Evolutionary conservation across 352 stramenopile species (phyloP).

Genomic region (Phytopythium boreale): DNA sequence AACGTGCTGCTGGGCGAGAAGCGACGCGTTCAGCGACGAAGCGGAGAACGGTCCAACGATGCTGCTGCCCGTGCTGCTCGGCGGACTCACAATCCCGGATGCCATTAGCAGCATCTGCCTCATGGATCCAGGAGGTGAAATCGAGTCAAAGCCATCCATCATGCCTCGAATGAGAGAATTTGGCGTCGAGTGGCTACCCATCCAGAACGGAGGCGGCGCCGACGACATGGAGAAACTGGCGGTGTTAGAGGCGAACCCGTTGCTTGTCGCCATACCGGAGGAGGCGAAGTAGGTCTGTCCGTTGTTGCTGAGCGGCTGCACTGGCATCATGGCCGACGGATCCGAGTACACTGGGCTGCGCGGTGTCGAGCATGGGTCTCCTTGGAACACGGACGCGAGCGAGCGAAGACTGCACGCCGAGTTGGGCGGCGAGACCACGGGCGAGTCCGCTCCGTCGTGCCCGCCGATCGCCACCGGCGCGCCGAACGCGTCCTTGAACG

Average conservation of each 20-base stretch:
- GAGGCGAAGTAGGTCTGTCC: slow-evolving; percentile 5
- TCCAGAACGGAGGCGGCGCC: slow-evolving; percentile 1
- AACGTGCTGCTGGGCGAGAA: background rate
- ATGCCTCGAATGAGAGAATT: background rate
- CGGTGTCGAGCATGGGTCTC: slow-evolving; percentile 7
- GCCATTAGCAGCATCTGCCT: slow-evolving; percentile 30
- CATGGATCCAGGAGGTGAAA: slow-evolving; percentile 15
- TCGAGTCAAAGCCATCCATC: slow-evolving; percentile 14
- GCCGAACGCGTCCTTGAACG: slow-evolving; percentile 23
- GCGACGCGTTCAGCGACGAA: background rate
- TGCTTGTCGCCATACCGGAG: background rate
- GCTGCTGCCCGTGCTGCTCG: background rate
- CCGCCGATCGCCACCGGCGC: background rate
- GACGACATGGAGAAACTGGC: background rate
- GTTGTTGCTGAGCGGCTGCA: slow-evolving; percentile 18
- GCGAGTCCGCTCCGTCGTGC: slow-evolving; percentile 2
- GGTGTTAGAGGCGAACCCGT: background rate
- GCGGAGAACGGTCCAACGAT: background rate
- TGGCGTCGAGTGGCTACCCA: slow-evolving; percentile 10
- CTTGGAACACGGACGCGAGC: slow-evolving; percentile 1
- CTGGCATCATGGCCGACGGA: slow-evolving; percentile 20
- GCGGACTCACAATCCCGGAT: slow-evolving; percentile 3
- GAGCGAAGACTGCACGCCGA: slow-evolving; percentile 5
- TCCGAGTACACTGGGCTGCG: slow-evolving; percentile 15
- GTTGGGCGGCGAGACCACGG: slow-evolving; percentile 10